Conservation (phyloP, 192 early-diverging fungal species). For the Kickxella alabastrina region DNA sequence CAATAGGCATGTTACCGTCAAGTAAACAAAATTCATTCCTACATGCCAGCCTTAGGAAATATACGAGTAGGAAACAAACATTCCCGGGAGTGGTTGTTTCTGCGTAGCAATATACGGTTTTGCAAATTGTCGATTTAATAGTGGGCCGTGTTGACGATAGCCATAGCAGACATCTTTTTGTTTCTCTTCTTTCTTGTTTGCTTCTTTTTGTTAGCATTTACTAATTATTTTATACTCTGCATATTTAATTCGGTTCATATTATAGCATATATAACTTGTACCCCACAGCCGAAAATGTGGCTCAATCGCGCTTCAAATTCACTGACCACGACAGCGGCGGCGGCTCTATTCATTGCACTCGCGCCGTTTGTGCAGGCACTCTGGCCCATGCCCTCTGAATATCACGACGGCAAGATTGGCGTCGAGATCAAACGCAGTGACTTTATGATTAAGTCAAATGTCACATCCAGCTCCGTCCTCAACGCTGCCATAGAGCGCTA, state of each 20-base stretch:
- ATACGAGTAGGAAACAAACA: background rate
- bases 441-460: constrained; percentile 60
- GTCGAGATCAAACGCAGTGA: constrained; percentile 54
- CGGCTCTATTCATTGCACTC: background rate
- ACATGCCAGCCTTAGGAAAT: background rate
- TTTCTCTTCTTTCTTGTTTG: constrained; percentile 5
- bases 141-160: too few species aligned
- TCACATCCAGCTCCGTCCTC: constrained; percentile 54
- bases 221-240: too few species aligned
- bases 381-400: constrained; percentile 38
- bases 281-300: too few species aligned
- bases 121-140: too few species aligned
- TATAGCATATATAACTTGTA: background rate
- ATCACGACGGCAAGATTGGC: constrained; percentile 42
- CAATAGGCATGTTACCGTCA: too few species aligned
- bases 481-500: constrained; percentile 58
- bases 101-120: too few species aligned
- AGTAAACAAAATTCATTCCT: background rate
- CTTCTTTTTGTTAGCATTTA: too few species aligned
- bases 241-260: background rate
- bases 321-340: background rate
- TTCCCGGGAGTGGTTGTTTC: background rate
- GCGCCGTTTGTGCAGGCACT: constrained; percentile 4
- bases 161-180: background rate
- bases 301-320: background rate